These are phyloP conservation scores for Trichoderma erinaceum DNA, from an alignment of 495 filamentous ascomycete genomes.

Conservation along the genomic window DNA sequence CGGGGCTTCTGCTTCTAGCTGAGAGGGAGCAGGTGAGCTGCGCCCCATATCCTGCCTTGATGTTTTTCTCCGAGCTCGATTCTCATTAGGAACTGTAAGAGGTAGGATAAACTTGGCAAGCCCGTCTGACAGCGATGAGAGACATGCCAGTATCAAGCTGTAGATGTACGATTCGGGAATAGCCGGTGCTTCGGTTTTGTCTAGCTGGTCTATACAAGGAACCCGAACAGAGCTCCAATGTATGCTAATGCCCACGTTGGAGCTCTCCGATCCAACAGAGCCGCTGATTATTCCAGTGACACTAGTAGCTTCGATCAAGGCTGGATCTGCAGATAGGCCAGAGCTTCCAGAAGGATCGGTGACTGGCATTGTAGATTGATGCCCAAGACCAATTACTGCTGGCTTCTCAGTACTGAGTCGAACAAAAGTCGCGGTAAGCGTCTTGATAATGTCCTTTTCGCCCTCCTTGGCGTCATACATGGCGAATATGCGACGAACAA, in stretches of 20 bases:
- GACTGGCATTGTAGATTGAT: slow-evolving; percentile 73
- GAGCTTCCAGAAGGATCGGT: slow-evolving; percentile 34
- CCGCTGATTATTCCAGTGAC: slow-evolving; percentile 82
- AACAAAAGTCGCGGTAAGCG: slow-evolving; percentile 77
- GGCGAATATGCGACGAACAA: slow-evolving; percentile 74
- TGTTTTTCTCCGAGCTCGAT: slow-evolving; percentile 44
- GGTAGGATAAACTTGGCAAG: slow-evolving; percentile 90
- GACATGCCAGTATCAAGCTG: slow-evolving; percentile 78
- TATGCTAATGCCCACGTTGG: slow-evolving; percentile 70
- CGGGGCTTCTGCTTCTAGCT: slow-evolving; percentile 27
- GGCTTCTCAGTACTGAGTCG: slow-evolving; percentile 88
- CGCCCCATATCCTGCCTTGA: slow-evolving; percentile 37
- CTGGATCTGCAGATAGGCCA: slow-evolving; percentile 60
- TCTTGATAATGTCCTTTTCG: slow-evolving; percentile 69
- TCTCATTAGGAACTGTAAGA: slow-evolving; percentile 66
- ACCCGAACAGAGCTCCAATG: slow-evolving; percentile 87
- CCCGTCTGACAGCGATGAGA: slow-evolving; percentile 81
- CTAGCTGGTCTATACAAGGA: slow-evolving; percentile 87
- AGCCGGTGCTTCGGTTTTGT: slow-evolving; percentile 77
- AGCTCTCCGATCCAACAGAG: slow-evolving; percentile 57
- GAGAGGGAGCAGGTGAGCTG: slow-evolving; percentile 35
- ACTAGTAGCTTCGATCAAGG: slow-evolving; percentile 78
- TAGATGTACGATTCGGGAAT: slow-evolving; percentile 94
- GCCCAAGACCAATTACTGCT: slow-evolving; percentile 73
- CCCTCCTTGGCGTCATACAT: slow-evolving; percentile 69